Base-by-base conservation (phyloP, 176 grass and related monocot species). In the Puccinellia tenuiflora region DNA sequence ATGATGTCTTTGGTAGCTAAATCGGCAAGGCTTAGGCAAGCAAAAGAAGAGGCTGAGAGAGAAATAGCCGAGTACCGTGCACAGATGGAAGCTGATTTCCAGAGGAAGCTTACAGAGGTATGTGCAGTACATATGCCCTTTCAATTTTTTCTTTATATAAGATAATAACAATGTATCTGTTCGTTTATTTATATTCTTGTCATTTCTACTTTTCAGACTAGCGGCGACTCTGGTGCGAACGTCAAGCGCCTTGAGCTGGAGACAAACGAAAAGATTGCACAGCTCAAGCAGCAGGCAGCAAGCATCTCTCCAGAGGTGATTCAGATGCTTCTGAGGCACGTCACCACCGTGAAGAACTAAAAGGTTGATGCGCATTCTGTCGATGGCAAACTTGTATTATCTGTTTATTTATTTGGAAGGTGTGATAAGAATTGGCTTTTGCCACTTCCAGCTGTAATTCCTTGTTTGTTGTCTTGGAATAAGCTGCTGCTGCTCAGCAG, bases 11-110 rank as follows among this genome's bases (percentile, higher is more conserved):
- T 78, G 40, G 47, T 77, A 97, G 95, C 88, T 78, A 97, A 94
- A 84, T 82, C 64, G 5, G 88, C 90, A 33, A 92, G 92, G 88
- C 88, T 97, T 31, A 92, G 83, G 86, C 88, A 94, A 73, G 94
- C 95, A 22, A 97, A 97, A 77, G 95, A 94, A 85, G 95, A 97
- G 81, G 95, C 92, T 42, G 92, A 97, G 73, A 91, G 75, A 46
- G 92, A 97, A 51, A 83, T 92, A 85, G 77, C 95, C 7, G 92
- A 87, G 48, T 97, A 90, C 79, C 90, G 92, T 81, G 78, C 86
- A 14, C 84, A 90, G 52, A 84, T 94, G 90, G 95, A 97, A 70
- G 84, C 92, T 75, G 86, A 97, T 22, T 97, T 92, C 81, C 88
- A 92, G 78, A 94, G 54, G 45, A 97, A 97, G 77, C 88, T 92